Percentiles rank a stretch among this genome's conserved stretches.
Conservation (phyloP, 2,329 filamentous ascomycete genomes). For the Colletotrichum euphorbiae region DNA sequence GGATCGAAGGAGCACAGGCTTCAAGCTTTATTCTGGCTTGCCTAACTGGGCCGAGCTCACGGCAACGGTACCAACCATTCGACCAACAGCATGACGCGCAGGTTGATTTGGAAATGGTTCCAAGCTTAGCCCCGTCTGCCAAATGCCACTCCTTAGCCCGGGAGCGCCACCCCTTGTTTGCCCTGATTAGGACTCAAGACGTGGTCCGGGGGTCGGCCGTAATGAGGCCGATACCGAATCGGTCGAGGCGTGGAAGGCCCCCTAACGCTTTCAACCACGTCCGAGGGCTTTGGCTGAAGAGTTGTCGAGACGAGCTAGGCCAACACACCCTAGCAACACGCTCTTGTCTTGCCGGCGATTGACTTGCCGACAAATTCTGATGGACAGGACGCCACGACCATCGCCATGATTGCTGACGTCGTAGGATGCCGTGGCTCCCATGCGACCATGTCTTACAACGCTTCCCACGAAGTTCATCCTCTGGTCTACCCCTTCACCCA, state of each 20-base stretch:
- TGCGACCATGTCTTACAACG: too few relatives aligned
- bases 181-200: constrained; percentile 12
- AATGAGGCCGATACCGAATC: constrained; percentile 20
- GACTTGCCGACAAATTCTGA: background rate
- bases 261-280: constrained; percentile 4
- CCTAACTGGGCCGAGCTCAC: background rate
- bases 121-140: constrained; percentile 18
- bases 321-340: background rate
- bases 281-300: constrained; percentile 8
- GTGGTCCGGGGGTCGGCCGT: constrained; percentile 23
- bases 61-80: too few relatives aligned
- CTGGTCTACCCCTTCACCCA: background rate
- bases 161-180: constrained; percentile 23
- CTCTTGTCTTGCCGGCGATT: background rate
- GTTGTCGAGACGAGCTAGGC: background rate
- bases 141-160: constrained; percentile 20
- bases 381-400: background rate
- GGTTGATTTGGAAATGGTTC: constrained; percentile 25
- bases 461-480: background rate
- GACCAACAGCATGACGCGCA: constrained; percentile 11
- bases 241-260: background rate
- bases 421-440: background rate
- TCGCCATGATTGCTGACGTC: constrained; percentile 15
- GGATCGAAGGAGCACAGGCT: constrained; percentile 30
- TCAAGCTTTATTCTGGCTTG: constrained; percentile 3